Evolutionary conservation across 257 asterid species (phyloP).

Genomic region (Jaltomata sinuosa): DNA sequence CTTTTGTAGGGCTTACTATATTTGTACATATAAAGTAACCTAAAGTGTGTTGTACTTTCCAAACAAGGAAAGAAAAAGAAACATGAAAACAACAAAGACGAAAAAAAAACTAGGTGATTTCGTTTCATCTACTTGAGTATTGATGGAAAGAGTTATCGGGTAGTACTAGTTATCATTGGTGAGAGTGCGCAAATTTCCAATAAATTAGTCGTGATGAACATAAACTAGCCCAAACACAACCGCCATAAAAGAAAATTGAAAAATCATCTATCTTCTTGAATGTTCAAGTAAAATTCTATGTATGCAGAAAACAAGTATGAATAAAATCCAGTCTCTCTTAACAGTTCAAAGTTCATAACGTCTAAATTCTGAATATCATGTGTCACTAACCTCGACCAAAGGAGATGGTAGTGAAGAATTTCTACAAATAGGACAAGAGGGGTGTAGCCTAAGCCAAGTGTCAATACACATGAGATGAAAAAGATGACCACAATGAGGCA

Average conservation of each 20-base stretch:
- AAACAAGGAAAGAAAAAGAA: neutral
- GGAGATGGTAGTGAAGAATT: slow-evolving; percentile 23
- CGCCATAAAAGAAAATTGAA: neutral
- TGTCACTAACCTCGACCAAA: neutral
- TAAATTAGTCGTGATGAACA: neutral
- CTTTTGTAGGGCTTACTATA: neutral
- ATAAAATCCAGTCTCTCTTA: neutral
- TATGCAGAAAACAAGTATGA: neutral
- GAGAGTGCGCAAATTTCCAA: too few species aligned
- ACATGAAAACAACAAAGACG: neutral
- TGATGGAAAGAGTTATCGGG: neutral
- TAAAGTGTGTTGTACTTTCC: neutral
- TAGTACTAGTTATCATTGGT: neutral
- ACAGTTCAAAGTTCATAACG: neutral
- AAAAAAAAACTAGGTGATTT: neutral
- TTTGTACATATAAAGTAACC: neutral
- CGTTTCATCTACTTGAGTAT: neutral
- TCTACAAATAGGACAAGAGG: slow-evolving; percentile 62
- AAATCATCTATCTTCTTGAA: neutral
- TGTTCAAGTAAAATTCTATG: neutral
- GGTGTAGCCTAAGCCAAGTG: slow-evolving; percentile 41
- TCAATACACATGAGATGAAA: slow-evolving; percentile 58
- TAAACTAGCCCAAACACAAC: neutral
- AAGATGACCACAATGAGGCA: slow-evolving; percentile 52
- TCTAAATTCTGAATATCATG: neutral